Evolutionary conservation across 2,329 filamentous ascomycete species (phyloP).

Genomic region (Hyphodiscus sp.): DNA sequence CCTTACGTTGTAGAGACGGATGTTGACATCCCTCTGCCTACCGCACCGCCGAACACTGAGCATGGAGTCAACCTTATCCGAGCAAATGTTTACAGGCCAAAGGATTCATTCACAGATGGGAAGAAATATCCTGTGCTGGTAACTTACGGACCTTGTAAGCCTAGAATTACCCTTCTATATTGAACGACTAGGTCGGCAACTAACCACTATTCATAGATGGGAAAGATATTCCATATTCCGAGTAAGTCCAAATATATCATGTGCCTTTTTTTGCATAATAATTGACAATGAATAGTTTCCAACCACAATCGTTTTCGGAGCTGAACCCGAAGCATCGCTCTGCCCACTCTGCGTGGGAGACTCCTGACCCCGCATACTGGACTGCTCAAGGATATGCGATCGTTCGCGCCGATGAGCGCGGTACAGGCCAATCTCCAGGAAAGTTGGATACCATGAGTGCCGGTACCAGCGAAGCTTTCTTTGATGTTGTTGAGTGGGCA

Average conservation of each 20-base stretch:
- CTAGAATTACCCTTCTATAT: not conserved
- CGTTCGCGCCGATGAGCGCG: constrained; percentile 43
- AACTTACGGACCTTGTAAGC: constrained; percentile 57
- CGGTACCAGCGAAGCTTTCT: constrained; percentile 45
- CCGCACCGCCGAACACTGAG: not conserved
- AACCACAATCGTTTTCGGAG: constrained; percentile 41
- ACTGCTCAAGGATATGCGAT: constrained; percentile 35
- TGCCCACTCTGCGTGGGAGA: constrained; percentile 38
- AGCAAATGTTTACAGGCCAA: constrained; percentile 45
- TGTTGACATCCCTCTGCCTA: not conserved
- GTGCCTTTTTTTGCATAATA: not conserved
- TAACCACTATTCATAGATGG: constrained; percentile 39
- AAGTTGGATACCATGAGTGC: constrained; percentile 46
- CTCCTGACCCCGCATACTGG: constrained; percentile 38
- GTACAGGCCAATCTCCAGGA: constrained; percentile 45
- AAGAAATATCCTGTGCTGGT: constrained; percentile 51
- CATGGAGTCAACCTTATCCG: constrained; percentile 28
- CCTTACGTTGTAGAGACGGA: not conserved
- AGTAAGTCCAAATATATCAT: not conserved
- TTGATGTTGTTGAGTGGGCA: constrained; percentile 46
- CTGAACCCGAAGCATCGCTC: constrained; percentile 37
- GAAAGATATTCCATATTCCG: constrained; percentile 59
- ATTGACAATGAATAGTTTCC: constrained; percentile 34
- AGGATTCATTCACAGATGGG: constrained; percentile 22
- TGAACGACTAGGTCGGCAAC: not conserved